phyloP scores from a whole-genome alignment of 306 rosid genomes.

The Canavalia gladiata region DNA sequence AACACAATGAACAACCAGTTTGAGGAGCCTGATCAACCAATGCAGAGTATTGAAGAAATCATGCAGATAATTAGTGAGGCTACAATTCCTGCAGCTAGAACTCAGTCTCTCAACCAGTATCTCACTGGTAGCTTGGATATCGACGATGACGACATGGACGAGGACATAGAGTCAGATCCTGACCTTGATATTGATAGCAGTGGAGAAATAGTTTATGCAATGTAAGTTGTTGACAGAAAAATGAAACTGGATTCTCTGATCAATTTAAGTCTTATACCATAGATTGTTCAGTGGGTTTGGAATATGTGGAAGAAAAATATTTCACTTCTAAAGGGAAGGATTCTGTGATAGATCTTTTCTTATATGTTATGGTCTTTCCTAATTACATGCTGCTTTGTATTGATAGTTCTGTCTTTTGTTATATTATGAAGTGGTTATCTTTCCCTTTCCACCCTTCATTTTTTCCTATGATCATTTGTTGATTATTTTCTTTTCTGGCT shows the following conservation, averaged over 20 bases:
- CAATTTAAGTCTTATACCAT: conserved; percentile 19
- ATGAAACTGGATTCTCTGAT: neutral
- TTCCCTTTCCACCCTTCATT: neutral
- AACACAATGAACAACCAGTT: conserved; percentile 67
- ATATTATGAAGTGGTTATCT: conserved; percentile 28
- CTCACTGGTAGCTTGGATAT: conserved; percentile 58
- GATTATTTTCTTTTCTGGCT: neutral
- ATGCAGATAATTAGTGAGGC: conserved; percentile 98
- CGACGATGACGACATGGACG: conserved; percentile 80
- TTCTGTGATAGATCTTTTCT: conserved; percentile 41
- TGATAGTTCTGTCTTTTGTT: conserved; percentile 26
- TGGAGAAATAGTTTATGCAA: conserved; percentile 93
- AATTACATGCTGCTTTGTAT: conserved; percentile 41
- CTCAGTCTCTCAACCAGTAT: conserved; percentile 56
- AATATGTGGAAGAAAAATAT: conserved; percentile 43
- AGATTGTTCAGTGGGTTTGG: conserved; percentile 44
- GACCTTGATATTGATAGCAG: conserved; percentile 94
- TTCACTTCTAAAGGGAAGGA: conserved; percentile 23
- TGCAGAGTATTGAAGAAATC: conserved; percentile 81
- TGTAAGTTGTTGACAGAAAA: conserved; percentile 49
- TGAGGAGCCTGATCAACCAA: conserved; percentile 92
- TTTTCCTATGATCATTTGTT: neutral
- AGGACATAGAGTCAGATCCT: conserved; percentile 67
- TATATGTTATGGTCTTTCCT: conserved; percentile 30
- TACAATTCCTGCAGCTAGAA: conserved; percentile 82